phyloP scores from a whole-genome alignment of 495 filamentous ascomycete genomes.

The Penicillium verhagenii region DNA sequence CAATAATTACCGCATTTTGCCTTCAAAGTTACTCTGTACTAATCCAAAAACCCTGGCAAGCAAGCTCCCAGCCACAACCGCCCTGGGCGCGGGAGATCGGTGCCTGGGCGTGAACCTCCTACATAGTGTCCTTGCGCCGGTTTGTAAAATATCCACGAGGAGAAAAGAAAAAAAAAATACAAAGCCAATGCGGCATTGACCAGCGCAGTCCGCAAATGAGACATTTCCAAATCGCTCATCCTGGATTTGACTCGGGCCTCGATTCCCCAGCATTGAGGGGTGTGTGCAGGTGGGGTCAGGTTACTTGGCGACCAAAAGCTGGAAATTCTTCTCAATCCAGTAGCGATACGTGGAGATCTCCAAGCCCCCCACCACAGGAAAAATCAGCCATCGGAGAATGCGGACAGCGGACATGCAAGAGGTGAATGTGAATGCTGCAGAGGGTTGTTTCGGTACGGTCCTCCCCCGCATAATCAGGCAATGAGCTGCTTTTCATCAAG shows the following conservation, averaged over 20 bases:
- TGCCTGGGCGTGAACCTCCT: constrained; percentile 11
- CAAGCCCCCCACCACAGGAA: not conserved
- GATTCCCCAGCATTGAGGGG: not conserved
- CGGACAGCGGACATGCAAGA: not conserved
- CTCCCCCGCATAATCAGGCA: not conserved
- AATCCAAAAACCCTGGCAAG: no score
- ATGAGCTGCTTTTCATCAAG: not conserved
- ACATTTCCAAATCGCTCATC: not conserved
- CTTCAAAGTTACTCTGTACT: no score
- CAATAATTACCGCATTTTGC: not conserved
- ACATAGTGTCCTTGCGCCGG: no score
- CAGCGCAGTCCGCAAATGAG: not conserved
- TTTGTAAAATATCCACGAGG: no score
- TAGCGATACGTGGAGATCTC: not conserved
- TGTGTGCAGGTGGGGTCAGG: not conserved
- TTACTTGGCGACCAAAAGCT: constrained; percentile 1
- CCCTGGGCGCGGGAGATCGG: constrained; percentile 21
- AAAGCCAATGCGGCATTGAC: no score
- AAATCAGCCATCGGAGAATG: not conserved
- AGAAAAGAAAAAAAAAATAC: no score
- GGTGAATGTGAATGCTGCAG: not conserved
- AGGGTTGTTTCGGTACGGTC: not conserved
- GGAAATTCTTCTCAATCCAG: not conserved
- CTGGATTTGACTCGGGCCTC: not conserved
- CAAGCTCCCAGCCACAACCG: constrained; percentile 20